Conservation (phyloP, 2,329 filamentous ascomycete genomes). For the Gyromitra esculenta region DNA sequence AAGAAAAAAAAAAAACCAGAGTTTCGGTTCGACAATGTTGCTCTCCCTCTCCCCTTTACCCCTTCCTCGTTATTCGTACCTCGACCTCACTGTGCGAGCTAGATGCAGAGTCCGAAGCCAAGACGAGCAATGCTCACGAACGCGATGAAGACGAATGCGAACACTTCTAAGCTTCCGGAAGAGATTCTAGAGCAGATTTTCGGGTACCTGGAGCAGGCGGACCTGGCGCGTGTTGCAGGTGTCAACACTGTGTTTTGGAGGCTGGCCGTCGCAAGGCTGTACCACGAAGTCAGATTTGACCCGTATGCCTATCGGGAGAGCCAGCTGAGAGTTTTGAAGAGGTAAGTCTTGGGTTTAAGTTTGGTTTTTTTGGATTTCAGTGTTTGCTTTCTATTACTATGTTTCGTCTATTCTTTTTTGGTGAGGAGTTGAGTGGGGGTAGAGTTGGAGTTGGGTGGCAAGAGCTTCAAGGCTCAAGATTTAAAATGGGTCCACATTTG, state of each 20-base stretch:
- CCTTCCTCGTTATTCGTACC: conserved; percentile 22
- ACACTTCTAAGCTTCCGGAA: conserved; percentile 44
- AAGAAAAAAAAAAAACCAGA: not conserved
- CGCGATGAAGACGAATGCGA: conserved; percentile 46
- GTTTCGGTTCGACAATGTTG: conserved; percentile 35
- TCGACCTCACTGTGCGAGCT: conserved; percentile 17
- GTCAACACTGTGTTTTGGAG: conserved; percentile 48
- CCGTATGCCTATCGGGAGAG: conserved; percentile 50
- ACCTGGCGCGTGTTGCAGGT: conserved; percentile 41
- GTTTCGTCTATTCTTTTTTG: not conserved
- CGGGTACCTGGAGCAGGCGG: conserved; percentile 36
- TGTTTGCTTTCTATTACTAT: not conserved
- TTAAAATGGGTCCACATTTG: not conserved
- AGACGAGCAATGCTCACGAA: conserved; percentile 21
- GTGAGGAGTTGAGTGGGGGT: not conserved
- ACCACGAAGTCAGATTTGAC: conserved; percentile 49
- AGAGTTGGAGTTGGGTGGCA: conserved; percentile 6
- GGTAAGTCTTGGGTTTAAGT: conserved; percentile 36
- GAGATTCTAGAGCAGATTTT: conserved; percentile 51
- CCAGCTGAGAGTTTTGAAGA: conserved; percentile 49
- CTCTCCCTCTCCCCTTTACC: conserved; percentile 27
- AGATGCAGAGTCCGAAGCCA: conserved; percentile 24
- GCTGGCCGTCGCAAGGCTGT: conserved; percentile 41
- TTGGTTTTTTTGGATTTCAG: conserved; percentile 1
- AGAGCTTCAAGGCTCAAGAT: conserved; percentile 8